Evolutionary conservation across 2,329 filamentous ascomycete species (phyloP), one percentile per base, ranked within the genome.

Genomic region (Cladophialophora psammophila): DNA sequence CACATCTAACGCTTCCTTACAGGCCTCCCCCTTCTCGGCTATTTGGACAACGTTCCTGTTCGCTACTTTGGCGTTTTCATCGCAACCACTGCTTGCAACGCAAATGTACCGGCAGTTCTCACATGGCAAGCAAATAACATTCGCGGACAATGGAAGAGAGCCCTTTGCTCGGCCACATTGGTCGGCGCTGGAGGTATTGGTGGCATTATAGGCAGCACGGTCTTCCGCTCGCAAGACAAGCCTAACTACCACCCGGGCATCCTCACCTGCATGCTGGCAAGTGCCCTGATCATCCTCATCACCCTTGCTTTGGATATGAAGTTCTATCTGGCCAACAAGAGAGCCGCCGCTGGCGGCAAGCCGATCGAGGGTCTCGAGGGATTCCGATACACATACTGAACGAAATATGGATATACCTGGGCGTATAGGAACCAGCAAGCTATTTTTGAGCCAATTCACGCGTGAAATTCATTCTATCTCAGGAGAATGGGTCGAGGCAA

Each of bases 71-170:
- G 91, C 63, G 85, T 92, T 65, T 94, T 94, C 80, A 80, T 94
- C 56, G 85, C 88, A n/a, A 90, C 90, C 0, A 90, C 90, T 0
- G 92, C 91, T 7, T 88, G 89, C 70, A 93, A 93, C 78, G 86
- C 89, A 71, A 95, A 95, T 76, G 83, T 94, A 4, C 92, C 93
- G 0, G 84, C 88, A 1, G 83, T 87, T 54, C 87, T 96, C 81
- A 86, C 91, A 0, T 95, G 92, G 80, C 92, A 94, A 80, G 91
- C 91, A 50, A 95, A 94, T 80, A 96, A 96, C 78, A 90, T 96
- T 74, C 88, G 91, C 61, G 92, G 92, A 0, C 92, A 95, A 80
- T 96, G 92, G 91, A 96, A 94, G 81, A 87, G 93, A 56, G 92
- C 92, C 0, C 89, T 73, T 13, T 73, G 72, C 65, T 72, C 69